Base-by-base conservation (phyloP, 2,329 filamentous ascomycete species). In the Polytolypa hystricis region DNA sequence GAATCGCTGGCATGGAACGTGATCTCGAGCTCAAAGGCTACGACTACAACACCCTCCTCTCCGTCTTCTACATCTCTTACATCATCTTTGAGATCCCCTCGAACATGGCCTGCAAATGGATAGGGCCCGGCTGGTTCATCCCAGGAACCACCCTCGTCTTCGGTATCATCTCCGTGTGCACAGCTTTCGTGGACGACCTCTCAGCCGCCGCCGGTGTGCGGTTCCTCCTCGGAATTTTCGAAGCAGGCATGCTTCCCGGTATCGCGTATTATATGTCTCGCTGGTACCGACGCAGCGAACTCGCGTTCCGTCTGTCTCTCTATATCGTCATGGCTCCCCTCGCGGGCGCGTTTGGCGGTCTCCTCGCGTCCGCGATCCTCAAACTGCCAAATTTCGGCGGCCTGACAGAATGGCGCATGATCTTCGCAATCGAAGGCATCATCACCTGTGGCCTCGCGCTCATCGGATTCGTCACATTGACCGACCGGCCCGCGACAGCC, bases 91-190 rank as follows among this genome's bases (percentile, higher is more conserved):
- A 84, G 54, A 79, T 85, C 28, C 80, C 81, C 0, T 67, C 67
- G 38, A 84, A 77, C 44, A 68, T 84, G 41, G 56, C 66, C 12
- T 84, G 79, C 64, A 85, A 84, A 55, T 76, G 67, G 63, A 62
- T 84, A 4, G 80, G 80, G 0, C 81, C 81, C 0, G 79, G 78
- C 23, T 83, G 77, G 76, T 84, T 77, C 52, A 68, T 84, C 12
- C 80, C 81, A 0, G 52, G 62, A 3, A 73, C 71, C 20, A 71
- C 76, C 0, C 58, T 84, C 1, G 64, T 67, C 27, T 84, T 83
- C 45, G 80, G 77, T 4, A 61, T 76, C 30, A 64, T 63, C 30
- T 82, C 78, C 0, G 58, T 84, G 4, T 70, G 69, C 25, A 84
- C 76, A 0, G 81, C 73, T 0, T 84, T 80, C 44, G 76, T 81